Evolutionary conservation across 2,329 filamentous ascomycete species (phyloP).

Genomic region (Sarocladiaceae sp.): DNA sequence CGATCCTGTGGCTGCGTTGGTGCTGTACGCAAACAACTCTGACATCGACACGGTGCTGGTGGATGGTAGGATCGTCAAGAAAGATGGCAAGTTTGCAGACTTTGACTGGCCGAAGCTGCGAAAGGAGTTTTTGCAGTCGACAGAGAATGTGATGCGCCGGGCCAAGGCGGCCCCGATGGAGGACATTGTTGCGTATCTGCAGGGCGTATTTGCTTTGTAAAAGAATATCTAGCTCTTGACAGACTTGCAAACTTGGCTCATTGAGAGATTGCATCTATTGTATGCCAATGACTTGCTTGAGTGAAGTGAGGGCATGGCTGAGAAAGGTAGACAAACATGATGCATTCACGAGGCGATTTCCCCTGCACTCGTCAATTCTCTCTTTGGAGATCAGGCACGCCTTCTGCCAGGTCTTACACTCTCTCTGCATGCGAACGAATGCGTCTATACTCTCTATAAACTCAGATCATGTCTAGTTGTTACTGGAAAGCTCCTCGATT

Average conservation of each 20-base stretch:
- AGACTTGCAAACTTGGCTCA: neutral
- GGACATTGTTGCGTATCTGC: neutral
- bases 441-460: too few relatives aligned
- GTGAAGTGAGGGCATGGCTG: too few relatives aligned
- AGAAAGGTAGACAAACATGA: too few relatives aligned
- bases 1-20: constrained; percentile 46
- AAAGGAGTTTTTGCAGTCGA: neutral
- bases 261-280: neutral
- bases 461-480: too few relatives aligned
- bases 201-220: neutral
- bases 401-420: too few relatives aligned
- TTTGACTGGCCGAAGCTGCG: neutral
- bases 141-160: neutral
- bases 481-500: too few relatives aligned
- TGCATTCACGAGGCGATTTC: too few relatives aligned
- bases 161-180: neutral
- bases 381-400: too few relatives aligned
- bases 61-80: constrained; percentile 40
- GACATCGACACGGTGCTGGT: constrained; percentile 45
- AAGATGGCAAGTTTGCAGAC: neutral
- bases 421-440: too few relatives aligned
- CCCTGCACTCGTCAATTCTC: too few relatives aligned
- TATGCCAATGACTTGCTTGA: neutral
- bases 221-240: neutral
- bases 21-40: constrained; percentile 43